Base-by-base conservation (phyloP, 768 basidiomycete genomes). In the Panaeolus papilionaceus region DNA sequence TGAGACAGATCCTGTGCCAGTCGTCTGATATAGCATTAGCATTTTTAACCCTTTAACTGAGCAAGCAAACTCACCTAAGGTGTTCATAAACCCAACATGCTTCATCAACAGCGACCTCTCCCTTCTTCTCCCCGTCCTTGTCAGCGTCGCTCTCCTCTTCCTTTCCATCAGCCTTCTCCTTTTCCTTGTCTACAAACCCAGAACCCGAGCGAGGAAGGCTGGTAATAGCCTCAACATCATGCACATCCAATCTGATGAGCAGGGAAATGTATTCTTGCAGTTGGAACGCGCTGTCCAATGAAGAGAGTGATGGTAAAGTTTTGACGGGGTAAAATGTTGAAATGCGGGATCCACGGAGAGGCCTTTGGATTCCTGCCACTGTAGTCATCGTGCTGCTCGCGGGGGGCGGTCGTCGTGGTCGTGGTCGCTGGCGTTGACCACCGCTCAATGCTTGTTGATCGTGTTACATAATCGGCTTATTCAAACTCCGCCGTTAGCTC, bases 211-310 rank as follows among this genome's bases (percentile, higher is more conserved):
- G 54, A 5, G 96, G 96, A 0, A 97, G 79, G 38, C 90, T 84
- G 0, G 95, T 89, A 47, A 99, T 92, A 7, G 86, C 77, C 45
- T 93, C 88, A 20, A 99, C 92, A 76, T 98, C 92, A 79, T 96
- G 94, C 0, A 95, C 92, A 79, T 98, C 90, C 33, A 87, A 82
- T 16, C 92, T 88, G 67, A 97, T 93, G 70, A 97, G 88, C 38
- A 94, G 83, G 1, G 95, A 91, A 54, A 99, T 93, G 79, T 95
- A 97, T 75, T 99, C 97, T 73, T 97, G 95, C 7, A 97, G 85
- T 75, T 97, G 95, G 76, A 97, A 98, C 0, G 95, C 94, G 77
- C 94, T 96, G 80, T 96, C 92, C 38, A 97, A 82, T 0, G 89
- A 87, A 0, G 92, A 82, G 38, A 92, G 84, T 0, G 89, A 85